These are phyloP conservation scores for Tylopilus cervinicoccineus DNA, from an alignment of 768 basidiomycete genomes.

Conservation along the genomic window DNA sequence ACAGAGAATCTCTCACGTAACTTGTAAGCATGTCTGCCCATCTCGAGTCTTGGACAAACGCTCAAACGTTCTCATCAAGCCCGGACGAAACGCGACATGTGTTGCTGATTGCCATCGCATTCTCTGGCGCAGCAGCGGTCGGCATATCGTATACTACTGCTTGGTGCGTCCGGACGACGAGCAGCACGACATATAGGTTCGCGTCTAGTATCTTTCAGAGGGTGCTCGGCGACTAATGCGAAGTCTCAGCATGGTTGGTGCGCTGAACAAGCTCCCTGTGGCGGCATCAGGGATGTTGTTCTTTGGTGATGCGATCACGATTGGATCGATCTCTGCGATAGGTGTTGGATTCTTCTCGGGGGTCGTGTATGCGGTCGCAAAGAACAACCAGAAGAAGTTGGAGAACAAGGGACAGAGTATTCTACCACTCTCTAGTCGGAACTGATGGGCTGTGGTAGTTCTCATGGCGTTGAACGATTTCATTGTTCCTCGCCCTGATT, in stretches of 20 bases:
- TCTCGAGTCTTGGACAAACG: background rate
- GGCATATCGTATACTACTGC: conserved; percentile 98
- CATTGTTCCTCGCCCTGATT: background rate
- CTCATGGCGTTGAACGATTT: background rate
- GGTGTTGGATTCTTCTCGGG: conserved; percentile 89
- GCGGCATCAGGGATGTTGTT: conserved; percentile 99
- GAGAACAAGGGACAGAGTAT: conserved; percentile 58
- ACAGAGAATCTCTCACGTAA: conserved; percentile 70
- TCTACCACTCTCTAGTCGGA: conserved; percentile 61
- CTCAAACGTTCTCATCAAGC: conserved; percentile 39
- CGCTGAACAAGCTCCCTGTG: conserved; percentile 95
- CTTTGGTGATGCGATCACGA: conserved; percentile 86
- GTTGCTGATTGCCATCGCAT: conserved; percentile 83
- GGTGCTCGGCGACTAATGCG: conserved; percentile 6
- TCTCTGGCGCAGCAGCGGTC: conserved; percentile 97
- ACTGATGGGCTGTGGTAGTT: conserved; percentile 26
- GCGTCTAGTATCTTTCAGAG: conserved; percentile 12
- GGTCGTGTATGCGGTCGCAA: conserved; percentile 88
- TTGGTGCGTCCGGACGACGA: conserved; percentile 95
- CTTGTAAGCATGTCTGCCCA: conserved; percentile 64
- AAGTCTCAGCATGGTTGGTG: conserved; percentile 82
- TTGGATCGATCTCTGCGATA: conserved; percentile 87
- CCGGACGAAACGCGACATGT: conserved; percentile 75
- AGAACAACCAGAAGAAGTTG: conserved; percentile 84
- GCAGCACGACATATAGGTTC: conserved; percentile 97